Base-by-base conservation (phyloP, 116 monocot genomes). In the Posidonia oceanica region DNA sequence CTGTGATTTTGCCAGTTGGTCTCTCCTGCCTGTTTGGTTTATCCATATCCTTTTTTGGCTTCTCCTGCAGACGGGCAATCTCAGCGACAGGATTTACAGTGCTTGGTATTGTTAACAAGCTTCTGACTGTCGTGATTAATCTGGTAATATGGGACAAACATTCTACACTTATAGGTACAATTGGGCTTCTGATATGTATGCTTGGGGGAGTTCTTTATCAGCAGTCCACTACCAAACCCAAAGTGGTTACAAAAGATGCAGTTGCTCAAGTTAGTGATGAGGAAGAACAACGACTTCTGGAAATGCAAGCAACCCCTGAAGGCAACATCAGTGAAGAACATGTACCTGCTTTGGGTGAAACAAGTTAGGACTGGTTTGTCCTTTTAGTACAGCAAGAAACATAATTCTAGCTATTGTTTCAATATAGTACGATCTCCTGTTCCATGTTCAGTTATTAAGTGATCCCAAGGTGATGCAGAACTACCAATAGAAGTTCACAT, bases 31-130 rank as follows among this genome's bases (percentile, higher is more conserved):
- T 85, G 71, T 88, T 88, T 72, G 88, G 88, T 7, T 44, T 88
- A 36, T 80, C 88, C 11, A 88, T 88, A 61, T 88, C 88, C 7
- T 88, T 88, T 74, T 88, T 88, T 44, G 88, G 88, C 1, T 88
- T 88, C 71, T 85, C 85, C 15, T 88, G 88, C 42, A 77, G 88
- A 36, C n/a, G 80, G 23, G 82, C 78, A 15, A 88, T 85, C 64
- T 88, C 88, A 5, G 88, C 88, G 0, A 88, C 88, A 1, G 85
- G 88, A 14, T 84, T 88, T 62, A 88, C 88, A 0, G 88, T 88
- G 59, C 88, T 88, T 21, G 88, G 88, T 2, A 78, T 88, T 42
- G 84, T 88, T n/a, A 88, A 88, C 73, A 88, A 88, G 68, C 83
- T 88, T 44, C 74, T 88, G 4, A 88, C 88, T 40, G 85, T 88